These are phyloP conservation scores for Helicostylum pulchrum DNA, from an alignment of 192 early-diverging fungal species.

Conservation along the genomic window DNA sequence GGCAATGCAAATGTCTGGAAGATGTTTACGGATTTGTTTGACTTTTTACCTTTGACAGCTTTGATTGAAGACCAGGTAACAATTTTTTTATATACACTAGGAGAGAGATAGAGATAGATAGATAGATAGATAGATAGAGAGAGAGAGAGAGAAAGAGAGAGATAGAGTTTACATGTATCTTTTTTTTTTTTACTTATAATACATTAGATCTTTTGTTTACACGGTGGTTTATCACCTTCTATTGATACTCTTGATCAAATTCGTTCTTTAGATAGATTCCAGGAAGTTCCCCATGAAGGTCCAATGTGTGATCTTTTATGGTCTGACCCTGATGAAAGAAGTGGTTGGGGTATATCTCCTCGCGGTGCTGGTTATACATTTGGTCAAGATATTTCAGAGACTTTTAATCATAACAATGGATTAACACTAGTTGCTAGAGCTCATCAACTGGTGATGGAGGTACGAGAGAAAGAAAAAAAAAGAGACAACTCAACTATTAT, in stretches of 20 bases:
- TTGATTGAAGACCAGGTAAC: conserved; percentile 89
- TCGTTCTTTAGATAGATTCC: conserved; percentile 89
- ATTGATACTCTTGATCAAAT: conserved; percentile 96
- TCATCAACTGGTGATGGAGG: conserved; percentile 90
- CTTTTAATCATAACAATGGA: conserved; percentile 94
- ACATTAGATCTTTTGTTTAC: conserved; percentile 90
- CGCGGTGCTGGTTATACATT: conserved; percentile 88
- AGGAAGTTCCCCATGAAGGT: conserved; percentile 85
- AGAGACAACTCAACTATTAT: too few relatives aligned
- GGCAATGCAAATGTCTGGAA: conserved; percentile 99
- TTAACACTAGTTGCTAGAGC: conserved; percentile 94
- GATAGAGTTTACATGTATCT: too few relatives aligned
- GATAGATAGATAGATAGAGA: too few relatives aligned
- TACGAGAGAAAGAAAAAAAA: conserved; percentile 21
- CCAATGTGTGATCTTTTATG: conserved; percentile 87
- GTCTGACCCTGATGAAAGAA: conserved; percentile 86
- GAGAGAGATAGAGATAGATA: too few relatives aligned
- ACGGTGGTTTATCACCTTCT: conserved; percentile 93
- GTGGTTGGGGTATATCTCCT: conserved; percentile 85
- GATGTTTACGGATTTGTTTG: conserved; percentile 96
- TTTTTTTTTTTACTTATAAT: background rate
- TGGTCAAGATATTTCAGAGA: conserved; percentile 84
- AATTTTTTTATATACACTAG: background rate
- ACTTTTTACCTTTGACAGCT: conserved; percentile 95
- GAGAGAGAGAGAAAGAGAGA: too few relatives aligned